Evolutionary conservation across 768 basidiomycete genomes (phyloP).

Genomic region (Leccinellum rugosiceps): DNA sequence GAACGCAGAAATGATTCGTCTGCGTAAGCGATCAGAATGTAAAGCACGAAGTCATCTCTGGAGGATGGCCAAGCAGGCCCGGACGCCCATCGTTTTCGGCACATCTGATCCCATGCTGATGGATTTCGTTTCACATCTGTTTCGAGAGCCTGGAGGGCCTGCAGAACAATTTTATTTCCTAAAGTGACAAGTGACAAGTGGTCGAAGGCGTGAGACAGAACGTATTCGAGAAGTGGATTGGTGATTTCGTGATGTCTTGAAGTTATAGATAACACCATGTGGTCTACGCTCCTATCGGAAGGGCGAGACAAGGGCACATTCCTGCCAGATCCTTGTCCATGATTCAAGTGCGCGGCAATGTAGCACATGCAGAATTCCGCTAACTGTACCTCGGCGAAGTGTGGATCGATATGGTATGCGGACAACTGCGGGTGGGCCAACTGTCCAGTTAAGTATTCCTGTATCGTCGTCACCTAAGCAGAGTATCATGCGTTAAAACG

Average conservation of each 20-base stretch:
- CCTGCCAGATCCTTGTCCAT: neutral
- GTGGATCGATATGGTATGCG: neutral
- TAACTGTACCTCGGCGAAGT: neutral
- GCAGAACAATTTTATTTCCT: neutral
- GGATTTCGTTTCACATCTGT: neutral
- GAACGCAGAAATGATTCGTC: neutral
- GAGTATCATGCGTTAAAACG: neutral
- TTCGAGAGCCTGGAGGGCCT: neutral
- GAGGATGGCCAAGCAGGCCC: neutral
- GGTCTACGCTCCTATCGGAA: neutral
- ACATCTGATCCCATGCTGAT: conserved; percentile 2
- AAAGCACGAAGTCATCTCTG: conserved; percentile 1
- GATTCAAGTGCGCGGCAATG: neutral
- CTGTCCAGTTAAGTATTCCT: neutral
- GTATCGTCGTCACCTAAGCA: neutral
- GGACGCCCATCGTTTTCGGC: neutral
- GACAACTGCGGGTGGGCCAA: neutral
- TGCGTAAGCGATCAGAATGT: neutral
- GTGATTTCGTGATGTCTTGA: neutral
- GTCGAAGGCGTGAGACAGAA: neutral
- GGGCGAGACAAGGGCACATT: neutral
- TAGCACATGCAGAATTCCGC: conserved; percentile 9
- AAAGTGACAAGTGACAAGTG: neutral
- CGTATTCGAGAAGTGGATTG: conserved; percentile 8
- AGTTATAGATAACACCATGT: neutral